Base-by-base conservation (phyloP, 495 filamentous ascomycete species). In the Sphaerosporella brunnea region DNA sequence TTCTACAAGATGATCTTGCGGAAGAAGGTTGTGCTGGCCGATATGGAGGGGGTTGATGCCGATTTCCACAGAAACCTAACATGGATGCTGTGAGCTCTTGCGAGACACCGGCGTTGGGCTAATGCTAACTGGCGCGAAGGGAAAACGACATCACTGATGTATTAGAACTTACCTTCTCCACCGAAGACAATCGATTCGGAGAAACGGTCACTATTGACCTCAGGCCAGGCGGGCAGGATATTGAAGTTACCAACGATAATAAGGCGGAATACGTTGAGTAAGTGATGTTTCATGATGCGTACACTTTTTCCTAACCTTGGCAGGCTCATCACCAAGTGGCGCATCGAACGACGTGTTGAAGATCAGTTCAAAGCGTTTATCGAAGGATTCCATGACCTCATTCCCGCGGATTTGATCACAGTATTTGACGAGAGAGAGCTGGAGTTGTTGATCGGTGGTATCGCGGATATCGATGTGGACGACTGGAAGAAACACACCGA, bases 401-500 rank as follows among this genome's bases (percentile, higher is more conserved):
- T 99, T 51, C 90, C 90, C 0, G 73, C 86, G 28, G 90, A 99
- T 57, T 73, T 99, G 23, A 86, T 99, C 63, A 95, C 93, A 55
- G 90, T 99, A 37, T 99, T 99, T 59, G 90, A 99, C 59, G 90
- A 96, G 69, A 81, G 90, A 47, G 90, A 99, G 63, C 69, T 99
- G 40, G 90, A 99, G 65, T 67, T 99, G 55, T 69, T 99, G 53
- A 96, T 99, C 62, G 90, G 90, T 52, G 90, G 90, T 71, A 99
- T 99, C 60, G 92, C 90, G 36, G 90, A 99, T 63, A 99, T 99
- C 55, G 90, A 99, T 59, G 92, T 99, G 16, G 90, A 96, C 40
- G 90, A 99, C 64, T 99, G 90, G 90, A 99, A 99, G 79, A 99
- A 99, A 68, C 90, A 99, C 67, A 99, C 90, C n/a, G 90, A 99